Conservation (phyloP, 306 rosid genomes). For the Cicer judaicum region DNA sequence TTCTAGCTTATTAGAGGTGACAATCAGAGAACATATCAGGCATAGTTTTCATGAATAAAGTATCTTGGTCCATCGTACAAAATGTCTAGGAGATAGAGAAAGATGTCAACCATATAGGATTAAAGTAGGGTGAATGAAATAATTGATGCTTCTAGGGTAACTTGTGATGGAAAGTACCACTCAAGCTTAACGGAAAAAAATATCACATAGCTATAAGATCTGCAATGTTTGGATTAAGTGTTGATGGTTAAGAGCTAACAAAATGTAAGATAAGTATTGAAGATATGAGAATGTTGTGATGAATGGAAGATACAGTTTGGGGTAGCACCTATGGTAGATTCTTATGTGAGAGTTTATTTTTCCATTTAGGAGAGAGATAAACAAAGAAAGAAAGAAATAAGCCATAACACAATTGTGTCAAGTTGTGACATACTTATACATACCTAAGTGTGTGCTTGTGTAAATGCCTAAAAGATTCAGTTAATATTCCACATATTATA, state of each 20-base stretch:
- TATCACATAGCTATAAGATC: neutral
- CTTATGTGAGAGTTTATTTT: neutral
- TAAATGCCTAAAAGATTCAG: neutral
- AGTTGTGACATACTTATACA: neutral
- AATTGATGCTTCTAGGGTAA: neutral
- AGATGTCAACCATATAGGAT: slow-evolving; percentile 2
- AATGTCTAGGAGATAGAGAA: neutral
- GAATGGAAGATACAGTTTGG: neutral
- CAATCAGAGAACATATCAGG: slow-evolving; percentile 3
- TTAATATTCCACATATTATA: neutral
- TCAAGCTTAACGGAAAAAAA: neutral
- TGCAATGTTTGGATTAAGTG: neutral
- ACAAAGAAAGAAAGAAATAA: neutral
- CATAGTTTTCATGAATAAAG: neutral
- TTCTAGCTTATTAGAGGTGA: slow-evolving; percentile 7
- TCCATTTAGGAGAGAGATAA: neutral
- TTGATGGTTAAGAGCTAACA: neutral
- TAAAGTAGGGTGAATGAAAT: slow-evolving; percentile 3
- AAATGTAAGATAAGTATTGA: neutral
- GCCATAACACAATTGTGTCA: neutral
- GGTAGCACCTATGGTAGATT: neutral
- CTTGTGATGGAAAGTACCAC: neutral
- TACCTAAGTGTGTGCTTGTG: neutral
- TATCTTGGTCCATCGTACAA: neutral
- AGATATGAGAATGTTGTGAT: neutral